Evolutionary conservation across 805 yeast species (phyloP).

Genomic region (Candida sakaeoensis): DNA sequence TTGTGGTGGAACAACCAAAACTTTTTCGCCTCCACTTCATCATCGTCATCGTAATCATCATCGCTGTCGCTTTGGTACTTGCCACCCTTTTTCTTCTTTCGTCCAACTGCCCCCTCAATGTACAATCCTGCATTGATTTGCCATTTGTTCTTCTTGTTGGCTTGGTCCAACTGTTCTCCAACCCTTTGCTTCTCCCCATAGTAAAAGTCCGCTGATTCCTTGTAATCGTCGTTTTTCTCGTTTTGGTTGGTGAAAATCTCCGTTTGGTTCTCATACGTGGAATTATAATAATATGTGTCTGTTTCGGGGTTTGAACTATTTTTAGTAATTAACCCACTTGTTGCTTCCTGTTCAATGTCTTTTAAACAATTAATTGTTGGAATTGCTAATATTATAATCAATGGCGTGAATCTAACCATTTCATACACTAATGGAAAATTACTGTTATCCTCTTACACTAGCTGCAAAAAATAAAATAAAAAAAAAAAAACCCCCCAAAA

Average conservation of each 20-base stretch:
- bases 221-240: not conserved
- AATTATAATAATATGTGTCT: too few relatives aligned
- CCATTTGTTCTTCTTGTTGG: constrained; percentile 4
- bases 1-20: constrained; percentile 4
- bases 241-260: constrained; percentile 2
- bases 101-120: constrained; percentile 1
- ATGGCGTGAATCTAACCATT: too few relatives aligned
- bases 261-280: not conserved
- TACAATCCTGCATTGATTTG: constrained; percentile 7
- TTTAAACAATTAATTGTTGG: too few relatives aligned
- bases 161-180: constrained; percentile 2
- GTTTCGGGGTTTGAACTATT: too few relatives aligned
- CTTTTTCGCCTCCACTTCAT: constrained; percentile 4
- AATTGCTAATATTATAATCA: too few relatives aligned
- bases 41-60: constrained; percentile 1
- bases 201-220: not conserved
- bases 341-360: too few relatives aligned
- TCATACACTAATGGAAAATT: too few relatives aligned
- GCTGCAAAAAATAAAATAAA: too few relatives aligned
- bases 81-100: not conserved
- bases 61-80: not conserved
- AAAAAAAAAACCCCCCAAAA: too few relatives aligned
- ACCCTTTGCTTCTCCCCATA: not conserved
- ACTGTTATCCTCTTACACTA: too few relatives aligned
- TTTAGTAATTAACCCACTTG: too few relatives aligned